phyloP scores from a whole-genome alignment of 140 eudicot species.

The Stevia rebaudiana region DNA sequence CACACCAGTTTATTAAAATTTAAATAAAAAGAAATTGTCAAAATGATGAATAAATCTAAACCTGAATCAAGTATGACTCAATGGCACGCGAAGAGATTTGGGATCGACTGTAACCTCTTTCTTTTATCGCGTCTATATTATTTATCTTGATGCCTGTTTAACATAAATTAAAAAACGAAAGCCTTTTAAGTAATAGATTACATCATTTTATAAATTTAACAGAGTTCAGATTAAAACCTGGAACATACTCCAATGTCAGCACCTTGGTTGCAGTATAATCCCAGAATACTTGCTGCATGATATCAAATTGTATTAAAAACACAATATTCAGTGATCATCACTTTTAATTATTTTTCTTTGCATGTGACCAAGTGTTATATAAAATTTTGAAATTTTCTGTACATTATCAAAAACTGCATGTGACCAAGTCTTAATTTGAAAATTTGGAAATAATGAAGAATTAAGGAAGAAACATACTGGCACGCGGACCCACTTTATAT shows the following conservation, averaged over 20 bases:
- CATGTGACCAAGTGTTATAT: neutral
- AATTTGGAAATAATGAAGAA: neutral
- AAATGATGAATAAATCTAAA: conserved; percentile 14
- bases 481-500: conserved; percentile 99
- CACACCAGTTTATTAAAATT: conserved; percentile 13
- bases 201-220: neutral
- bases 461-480: conserved; percentile 71
- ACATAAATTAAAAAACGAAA: conserved; percentile 17
- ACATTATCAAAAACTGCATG: too few species aligned
- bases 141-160: conserved; percentile 79
- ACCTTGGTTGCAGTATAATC: conserved; percentile 94
- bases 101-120: conserved; percentile 69
- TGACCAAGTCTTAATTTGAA: neutral
- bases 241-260: conserved; percentile 95
- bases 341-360: neutral
- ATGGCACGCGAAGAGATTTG: conserved; percentile 74
- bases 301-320: neutral
- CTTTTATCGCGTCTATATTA: conserved; percentile 61
- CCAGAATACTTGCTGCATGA: conserved; percentile 76
- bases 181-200: neutral
- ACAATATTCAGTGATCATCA: neutral
- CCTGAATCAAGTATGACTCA: conserved; percentile 97
- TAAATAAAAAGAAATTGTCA: neutral
- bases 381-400: conserved; percentile 3
- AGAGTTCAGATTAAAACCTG: conserved; percentile 55